phyloP scores from a whole-genome alignment of 495 filamentous ascomycete species.

The Aspergillus cavernicola region DNA sequence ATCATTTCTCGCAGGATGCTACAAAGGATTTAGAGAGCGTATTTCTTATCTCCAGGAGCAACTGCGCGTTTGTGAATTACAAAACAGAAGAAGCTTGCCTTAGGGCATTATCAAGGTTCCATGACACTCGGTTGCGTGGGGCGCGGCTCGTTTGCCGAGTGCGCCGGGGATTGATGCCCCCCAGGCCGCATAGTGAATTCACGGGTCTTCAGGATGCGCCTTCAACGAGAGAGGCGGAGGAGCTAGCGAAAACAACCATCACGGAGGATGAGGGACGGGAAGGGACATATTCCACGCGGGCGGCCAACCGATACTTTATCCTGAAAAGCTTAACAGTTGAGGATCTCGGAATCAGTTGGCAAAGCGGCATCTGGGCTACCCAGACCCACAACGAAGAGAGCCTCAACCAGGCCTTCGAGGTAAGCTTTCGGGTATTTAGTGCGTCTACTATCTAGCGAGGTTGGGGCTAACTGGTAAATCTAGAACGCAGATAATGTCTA shows the following conservation, averaged over 20 bases:
- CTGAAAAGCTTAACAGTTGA: conserved; percentile 95
- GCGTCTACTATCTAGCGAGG: too few relatives aligned
- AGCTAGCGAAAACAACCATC: background rate
- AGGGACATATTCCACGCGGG: conserved; percentile 20
- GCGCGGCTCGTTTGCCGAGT: conserved; percentile 89
- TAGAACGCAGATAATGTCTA: conserved; percentile 86
- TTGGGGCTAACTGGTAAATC: background rate
- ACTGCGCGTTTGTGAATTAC: conserved; percentile 98
- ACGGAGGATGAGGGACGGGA: conserved; percentile 1
- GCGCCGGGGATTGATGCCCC: conserved; percentile 52
- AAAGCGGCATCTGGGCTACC: conserved; percentile 88
- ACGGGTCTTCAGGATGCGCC: conserved; percentile 1
- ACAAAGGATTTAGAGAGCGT: conserved; percentile 79
- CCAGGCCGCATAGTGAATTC: conserved; percentile 28
- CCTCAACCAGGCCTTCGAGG: conserved; percentile 82
- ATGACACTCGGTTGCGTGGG: conserved; percentile 87
- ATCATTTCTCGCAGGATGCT: conserved; percentile 84
- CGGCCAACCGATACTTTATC: conserved; percentile 76
- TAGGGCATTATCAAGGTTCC: conserved; percentile 77
- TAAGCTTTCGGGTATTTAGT: conserved; percentile 47
- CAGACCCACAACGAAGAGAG: conserved; percentile 86
- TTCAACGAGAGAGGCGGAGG: conserved; percentile 2
- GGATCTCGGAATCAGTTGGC: conserved; percentile 86
- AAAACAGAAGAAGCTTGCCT: conserved; percentile 73
- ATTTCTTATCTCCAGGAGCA: conserved; percentile 95